phyloP scores from a whole-genome alignment of 345 rosid genomes.

The Triadica sebifera region DNA sequence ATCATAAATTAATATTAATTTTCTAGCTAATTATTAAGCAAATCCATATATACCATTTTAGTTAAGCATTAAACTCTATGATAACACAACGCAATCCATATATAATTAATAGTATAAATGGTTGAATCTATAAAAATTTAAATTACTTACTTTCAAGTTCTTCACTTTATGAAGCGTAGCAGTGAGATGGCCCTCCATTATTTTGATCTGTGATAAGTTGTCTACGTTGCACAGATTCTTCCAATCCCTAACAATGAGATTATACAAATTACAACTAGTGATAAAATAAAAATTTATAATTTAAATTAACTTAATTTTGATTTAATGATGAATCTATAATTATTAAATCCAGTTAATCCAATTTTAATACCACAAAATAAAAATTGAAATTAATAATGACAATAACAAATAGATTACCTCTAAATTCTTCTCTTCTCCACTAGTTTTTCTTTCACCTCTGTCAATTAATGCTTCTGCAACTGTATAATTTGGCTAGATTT shows the following conservation, averaged over 20 bases:
- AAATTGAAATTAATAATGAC: not conserved
- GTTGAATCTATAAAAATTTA: too few relatives aligned
- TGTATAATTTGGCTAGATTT: not conserved
- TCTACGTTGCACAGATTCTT: slow-evolving; percentile 20
- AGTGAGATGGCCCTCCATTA: slow-evolving; percentile 32
- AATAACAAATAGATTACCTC: slow-evolving; percentile 11
- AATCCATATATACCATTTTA: too few relatives aligned
- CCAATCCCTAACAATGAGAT: slow-evolving; percentile 24
- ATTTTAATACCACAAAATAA: too few relatives aligned
- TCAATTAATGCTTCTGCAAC: slow-evolving; percentile 14
- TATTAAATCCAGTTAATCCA: too few relatives aligned
- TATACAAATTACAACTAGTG: not conserved
- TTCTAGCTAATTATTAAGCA: not conserved
- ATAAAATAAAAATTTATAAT: too few relatives aligned
- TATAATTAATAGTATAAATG: too few relatives aligned
- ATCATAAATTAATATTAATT: not conserved
- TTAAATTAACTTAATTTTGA: too few relatives aligned
- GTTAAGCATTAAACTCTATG: too few relatives aligned
- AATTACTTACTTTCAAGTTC: not conserved
- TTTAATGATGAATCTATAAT: too few relatives aligned
- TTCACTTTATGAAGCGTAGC: slow-evolving; percentile 13
- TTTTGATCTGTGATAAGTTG: slow-evolving; percentile 10
- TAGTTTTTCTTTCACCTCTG: slow-evolving; percentile 17
- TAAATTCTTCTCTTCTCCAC: slow-evolving; percentile 24
- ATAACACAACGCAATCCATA: too few relatives aligned